Base-by-base conservation (phyloP, 2,329 filamentous ascomycete genomes). In the Madurella mycetomatis region DNA sequence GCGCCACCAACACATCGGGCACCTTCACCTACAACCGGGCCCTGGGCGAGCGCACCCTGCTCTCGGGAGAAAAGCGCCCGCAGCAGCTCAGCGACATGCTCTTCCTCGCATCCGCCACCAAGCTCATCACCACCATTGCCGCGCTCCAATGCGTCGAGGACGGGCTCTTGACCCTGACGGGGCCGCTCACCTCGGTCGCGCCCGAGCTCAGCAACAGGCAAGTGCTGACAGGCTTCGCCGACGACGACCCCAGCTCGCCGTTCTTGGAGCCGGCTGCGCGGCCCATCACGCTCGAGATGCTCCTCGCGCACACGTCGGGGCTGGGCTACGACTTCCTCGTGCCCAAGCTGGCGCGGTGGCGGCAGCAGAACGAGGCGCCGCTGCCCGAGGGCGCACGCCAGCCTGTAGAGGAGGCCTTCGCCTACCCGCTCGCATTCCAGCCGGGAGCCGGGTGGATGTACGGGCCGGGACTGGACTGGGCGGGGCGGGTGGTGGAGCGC, bases 391-490 rank as follows among this genome's bases (percentile, higher is more conserved):
- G 51, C 2, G 46, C 44, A 2, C 58, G 39, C n/a, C 59, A 60
- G 12, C 68, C 68, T 0, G 72, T 82, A 0, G 70, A 74, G 11
- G 70, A 75, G 16, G 59, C 70, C 0, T 79, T 75, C 69, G 61
- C 63, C 61, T 53, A 72, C 71, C 56, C 79, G 72, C 60, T 77
- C 25, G 66, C 67, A 39, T 76, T 76, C 57, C 59, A 67, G 5
- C 74, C 78, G 0, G 79, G 78, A 1, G 66, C 71, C 2, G 69
- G 70, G 9, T 82, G 77, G 77, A 66, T 65, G 41, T 82, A 82
- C 55, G 77, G 78, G 2, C 60, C 70, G 2, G 65, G 67, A 0
- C 49, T 75, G 41, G 78, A 81, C 65, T 81, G 74, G 70, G 76
- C 73, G 0, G 76, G 75, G 1, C 55, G 72, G 3, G 62, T 74